Evolutionary conservation across 1,139 yeast genomes (phyloP).

Genomic region (Sporopachydermia cereana): DNA sequence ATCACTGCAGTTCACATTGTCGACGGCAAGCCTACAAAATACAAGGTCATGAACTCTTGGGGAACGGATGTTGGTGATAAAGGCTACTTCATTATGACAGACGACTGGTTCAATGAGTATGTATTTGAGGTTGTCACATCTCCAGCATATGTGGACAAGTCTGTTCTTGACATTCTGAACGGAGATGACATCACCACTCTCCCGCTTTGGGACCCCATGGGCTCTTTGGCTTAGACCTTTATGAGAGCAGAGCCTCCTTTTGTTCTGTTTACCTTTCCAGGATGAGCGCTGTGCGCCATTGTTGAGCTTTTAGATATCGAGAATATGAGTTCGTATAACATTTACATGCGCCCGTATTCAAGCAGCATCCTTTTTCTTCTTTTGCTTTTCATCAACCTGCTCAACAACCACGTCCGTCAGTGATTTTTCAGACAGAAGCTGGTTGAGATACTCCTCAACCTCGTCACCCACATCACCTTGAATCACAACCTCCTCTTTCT

Average conservation of each 20-base stretch:
- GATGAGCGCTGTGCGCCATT: too few species aligned
- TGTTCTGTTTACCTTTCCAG: too few species aligned
- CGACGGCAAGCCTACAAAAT: slow-evolving; percentile 42
- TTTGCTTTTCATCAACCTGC: slow-evolving; percentile 70
- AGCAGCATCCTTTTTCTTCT: slow-evolving; percentile 38
- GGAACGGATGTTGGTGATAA: slow-evolving; percentile 48
- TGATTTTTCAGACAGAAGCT: slow-evolving; percentile 70
- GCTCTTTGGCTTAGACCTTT: slow-evolving; percentile 49
- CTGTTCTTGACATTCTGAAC: slow-evolving; percentile 38
- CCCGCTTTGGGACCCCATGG: slow-evolving; percentile 61
- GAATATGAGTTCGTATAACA: too few species aligned
- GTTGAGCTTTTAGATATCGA: too few species aligned
- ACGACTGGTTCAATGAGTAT: slow-evolving; percentile 54
- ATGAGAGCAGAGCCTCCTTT: too few species aligned
- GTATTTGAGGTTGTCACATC: slow-evolving; percentile 53
- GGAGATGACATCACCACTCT: slow-evolving; percentile 37
- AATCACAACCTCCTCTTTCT: slow-evolving; percentile 81
- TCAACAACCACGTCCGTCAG: slow-evolving; percentile 79
- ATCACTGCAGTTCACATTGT: slow-evolving; percentile 48
- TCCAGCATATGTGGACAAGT: slow-evolving; percentile 34
- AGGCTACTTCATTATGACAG: slow-evolving; percentile 55
- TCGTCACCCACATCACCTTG: slow-evolving; percentile 96
- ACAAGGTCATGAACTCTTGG: slow-evolving; percentile 68
- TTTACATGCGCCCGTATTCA: too few species aligned
- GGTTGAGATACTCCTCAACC: slow-evolving; percentile 66